Conservation (phyloP, 495 filamentous ascomycete species). For the Penicillium atrosanguineum region DNA sequence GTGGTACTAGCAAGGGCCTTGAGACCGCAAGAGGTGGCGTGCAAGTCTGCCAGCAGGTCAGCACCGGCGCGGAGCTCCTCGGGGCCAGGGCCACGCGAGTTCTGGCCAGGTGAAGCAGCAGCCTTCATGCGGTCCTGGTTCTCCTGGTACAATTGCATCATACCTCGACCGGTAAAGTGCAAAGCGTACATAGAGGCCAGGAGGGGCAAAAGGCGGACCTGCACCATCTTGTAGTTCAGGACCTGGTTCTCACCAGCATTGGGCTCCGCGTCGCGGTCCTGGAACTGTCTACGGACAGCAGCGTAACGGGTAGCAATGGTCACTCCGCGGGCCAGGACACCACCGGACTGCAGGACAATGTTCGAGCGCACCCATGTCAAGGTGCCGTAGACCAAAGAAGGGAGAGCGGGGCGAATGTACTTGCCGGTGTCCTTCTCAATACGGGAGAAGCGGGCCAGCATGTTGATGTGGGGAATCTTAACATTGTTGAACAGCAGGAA, state of each 20-base stretch:
- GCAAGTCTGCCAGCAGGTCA: constrained; percentile 67
- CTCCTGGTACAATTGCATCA: constrained; percentile 64
- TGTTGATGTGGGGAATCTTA: constrained; percentile 65
- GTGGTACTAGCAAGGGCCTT: constrained; percentile 68
- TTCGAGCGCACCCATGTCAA: constrained; percentile 70
- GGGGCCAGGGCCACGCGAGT: constrained; percentile 58
- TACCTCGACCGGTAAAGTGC: constrained; percentile 69
- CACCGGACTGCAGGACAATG: constrained; percentile 65
- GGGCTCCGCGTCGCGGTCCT: constrained; percentile 59
- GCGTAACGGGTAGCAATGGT: constrained; percentile 72
- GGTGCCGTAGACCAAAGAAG: constrained; percentile 67
- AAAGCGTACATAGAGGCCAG: constrained; percentile 72
- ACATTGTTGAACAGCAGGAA: constrained; percentile 70
- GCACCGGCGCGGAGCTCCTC: constrained; percentile 63
- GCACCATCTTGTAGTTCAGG: constrained; percentile 75
- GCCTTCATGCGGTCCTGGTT: constrained; percentile 62
- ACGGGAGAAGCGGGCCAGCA: constrained; percentile 63
- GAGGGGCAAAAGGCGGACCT: constrained; percentile 65
- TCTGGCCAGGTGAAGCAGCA: constrained; percentile 33
- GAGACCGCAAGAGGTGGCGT: constrained; percentile 70
- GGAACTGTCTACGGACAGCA: constrained; percentile 67
- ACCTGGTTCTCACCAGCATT: constrained; percentile 64
- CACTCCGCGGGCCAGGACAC: constrained; percentile 67
- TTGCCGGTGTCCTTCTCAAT: constrained; percentile 60
- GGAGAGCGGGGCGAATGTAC: constrained; percentile 61